Evolutionary conservation across 768 basidiomycete genomes (phyloP).

Genomic region (Crucibulum laeve): DNA sequence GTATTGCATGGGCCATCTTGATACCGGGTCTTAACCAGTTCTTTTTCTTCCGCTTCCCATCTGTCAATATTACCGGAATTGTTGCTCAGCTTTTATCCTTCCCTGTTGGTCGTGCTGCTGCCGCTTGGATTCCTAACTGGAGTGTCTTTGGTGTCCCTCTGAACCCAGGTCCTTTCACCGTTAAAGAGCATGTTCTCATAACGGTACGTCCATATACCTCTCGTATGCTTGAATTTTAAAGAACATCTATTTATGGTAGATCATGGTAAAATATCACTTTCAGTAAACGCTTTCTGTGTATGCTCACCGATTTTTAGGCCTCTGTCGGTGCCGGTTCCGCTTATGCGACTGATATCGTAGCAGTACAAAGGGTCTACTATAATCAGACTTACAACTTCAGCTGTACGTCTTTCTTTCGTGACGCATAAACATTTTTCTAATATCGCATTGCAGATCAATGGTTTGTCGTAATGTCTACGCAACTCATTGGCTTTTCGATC

Average conservation of each 20-base stretch:
- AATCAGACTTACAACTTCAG: slow-evolving; percentile 54
- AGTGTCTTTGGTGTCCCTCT: slow-evolving; percentile 55
- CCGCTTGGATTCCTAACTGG: slow-evolving; percentile 47
- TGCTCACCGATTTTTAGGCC: slow-evolving; percentile 33
- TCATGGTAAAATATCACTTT: slow-evolving; percentile 32
- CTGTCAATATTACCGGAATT: slow-evolving; percentile 35
- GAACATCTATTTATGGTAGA: slow-evolving; percentile 11
- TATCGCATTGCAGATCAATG: slow-evolving; percentile 47
- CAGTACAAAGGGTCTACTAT: slow-evolving; percentile 66
- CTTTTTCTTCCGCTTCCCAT: slow-evolving; percentile 50
- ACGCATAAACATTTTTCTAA: not conserved
- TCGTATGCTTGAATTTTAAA: slow-evolving; percentile 1
- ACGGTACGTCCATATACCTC: slow-evolving; percentile 32
- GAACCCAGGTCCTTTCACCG: slow-evolving; percentile 74
- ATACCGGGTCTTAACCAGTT: slow-evolving; percentile 54
- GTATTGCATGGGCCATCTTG: slow-evolving; percentile 48
- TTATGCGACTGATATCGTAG: slow-evolving; percentile 70
- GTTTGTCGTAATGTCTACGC: slow-evolving; percentile 65
- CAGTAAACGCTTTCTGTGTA: not conserved
- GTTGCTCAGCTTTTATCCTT: slow-evolving; percentile 71
- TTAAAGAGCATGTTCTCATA: slow-evolving; percentile 72
- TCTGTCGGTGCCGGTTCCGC: slow-evolving; percentile 56
- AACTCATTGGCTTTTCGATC: slow-evolving; percentile 73
- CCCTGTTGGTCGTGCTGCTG: slow-evolving; percentile 60
- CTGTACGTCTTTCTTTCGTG: slow-evolving; percentile 30